Percentiles rank a stretch among this genome's conserved stretches.
Conservation (phyloP, 306 rosid genomes). For the Hippophae rhamnoides region DNA sequence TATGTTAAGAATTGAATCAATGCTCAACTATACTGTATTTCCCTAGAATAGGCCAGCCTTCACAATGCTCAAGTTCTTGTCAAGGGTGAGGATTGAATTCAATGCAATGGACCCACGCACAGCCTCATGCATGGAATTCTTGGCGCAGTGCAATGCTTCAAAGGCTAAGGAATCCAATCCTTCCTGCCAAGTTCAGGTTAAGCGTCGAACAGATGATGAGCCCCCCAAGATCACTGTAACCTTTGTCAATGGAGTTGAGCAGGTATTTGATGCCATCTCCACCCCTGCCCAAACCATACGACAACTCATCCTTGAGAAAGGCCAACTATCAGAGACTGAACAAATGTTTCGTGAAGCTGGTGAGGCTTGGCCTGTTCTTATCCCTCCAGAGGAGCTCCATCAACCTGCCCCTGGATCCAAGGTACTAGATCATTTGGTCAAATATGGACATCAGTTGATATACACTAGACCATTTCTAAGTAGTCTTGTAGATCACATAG, state of each 20-base stretch:
- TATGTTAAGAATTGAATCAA: no score
- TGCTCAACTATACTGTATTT: no score
- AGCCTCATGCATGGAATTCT: constrained; percentile 85
- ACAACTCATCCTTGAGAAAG: constrained; percentile 69
- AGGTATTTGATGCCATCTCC: constrained; percentile 66
- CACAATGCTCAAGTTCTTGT: constrained; percentile 68
- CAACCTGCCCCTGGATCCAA: constrained; percentile 48
- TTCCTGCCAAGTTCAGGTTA: constrained; percentile 61
- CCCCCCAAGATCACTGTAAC: constrained; percentile 83
- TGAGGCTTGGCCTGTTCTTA: constrained; percentile 71
- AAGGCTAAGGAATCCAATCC: constrained; percentile 89
- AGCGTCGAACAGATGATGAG: constrained; percentile 69
- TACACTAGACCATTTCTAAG: not conserved
- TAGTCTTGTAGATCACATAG: not conserved
- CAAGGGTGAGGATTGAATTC: constrained; percentile 75
- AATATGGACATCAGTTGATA: no score
- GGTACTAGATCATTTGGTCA: constrained; percentile 18
- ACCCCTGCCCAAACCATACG: constrained; percentile 67
- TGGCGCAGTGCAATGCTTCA: constrained; percentile 86
- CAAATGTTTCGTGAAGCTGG: constrained; percentile 42
- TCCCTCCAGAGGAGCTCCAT: constrained; percentile 55
- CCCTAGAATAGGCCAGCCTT: no score
- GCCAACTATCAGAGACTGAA: constrained; percentile 42
- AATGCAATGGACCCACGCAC: constrained; percentile 82
- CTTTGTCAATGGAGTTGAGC: constrained; percentile 69